phyloP scores from a whole-genome alignment of 2,329 filamentous ascomycete species.

The Leptographium wingfieldii region DNA sequence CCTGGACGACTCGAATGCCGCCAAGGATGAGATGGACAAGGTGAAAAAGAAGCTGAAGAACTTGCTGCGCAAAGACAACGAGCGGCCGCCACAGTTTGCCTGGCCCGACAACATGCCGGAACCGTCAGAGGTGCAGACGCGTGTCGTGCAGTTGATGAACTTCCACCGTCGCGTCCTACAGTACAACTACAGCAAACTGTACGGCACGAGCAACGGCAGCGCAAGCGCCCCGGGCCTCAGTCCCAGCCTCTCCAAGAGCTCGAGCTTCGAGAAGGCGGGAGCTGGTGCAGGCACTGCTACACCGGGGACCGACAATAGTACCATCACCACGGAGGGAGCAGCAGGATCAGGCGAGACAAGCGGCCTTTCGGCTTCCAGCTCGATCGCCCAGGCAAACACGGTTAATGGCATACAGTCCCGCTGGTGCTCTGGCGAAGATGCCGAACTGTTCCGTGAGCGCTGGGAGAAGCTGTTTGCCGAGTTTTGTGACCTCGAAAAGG shows the following conservation, averaged over 20 bases:
- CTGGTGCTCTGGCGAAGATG: constrained; percentile 95
- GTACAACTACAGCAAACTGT: constrained; percentile 76
- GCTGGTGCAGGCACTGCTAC: neutral
- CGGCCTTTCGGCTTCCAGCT: constrained; percentile 25
- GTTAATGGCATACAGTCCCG: constrained; percentile 67
- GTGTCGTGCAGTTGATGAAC: constrained; percentile 93
- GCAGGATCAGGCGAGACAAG: constrained; percentile 23
- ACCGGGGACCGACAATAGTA: neutral
- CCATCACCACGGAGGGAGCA: neutral
- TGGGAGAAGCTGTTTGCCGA: constrained; percentile 98
- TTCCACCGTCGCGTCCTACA: constrained; percentile 94
- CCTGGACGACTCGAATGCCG: constrained; percentile 92
- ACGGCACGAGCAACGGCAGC: constrained; percentile 25
- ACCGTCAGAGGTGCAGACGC: constrained; percentile 80
- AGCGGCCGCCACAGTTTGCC: constrained; percentile 90
- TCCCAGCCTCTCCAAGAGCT: neutral
- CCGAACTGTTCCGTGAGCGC: constrained; percentile 85
- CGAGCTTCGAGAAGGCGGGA: constrained; percentile 6
- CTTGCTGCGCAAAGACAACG: constrained; percentile 79
- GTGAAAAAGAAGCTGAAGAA: constrained; percentile 99
- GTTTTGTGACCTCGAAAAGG: constrained; percentile 93
- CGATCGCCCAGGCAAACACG: constrained; percentile 42
- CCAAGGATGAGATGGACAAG: constrained; percentile 98
- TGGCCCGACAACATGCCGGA: constrained; percentile 95
- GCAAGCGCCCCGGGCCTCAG: constrained; percentile 1